A percentile compares a stretch with the other conserved stretches of the same genome.
Conservation (phyloP, 495 filamentous ascomycete genomes). For the Margaritispora aquatica region DNA sequence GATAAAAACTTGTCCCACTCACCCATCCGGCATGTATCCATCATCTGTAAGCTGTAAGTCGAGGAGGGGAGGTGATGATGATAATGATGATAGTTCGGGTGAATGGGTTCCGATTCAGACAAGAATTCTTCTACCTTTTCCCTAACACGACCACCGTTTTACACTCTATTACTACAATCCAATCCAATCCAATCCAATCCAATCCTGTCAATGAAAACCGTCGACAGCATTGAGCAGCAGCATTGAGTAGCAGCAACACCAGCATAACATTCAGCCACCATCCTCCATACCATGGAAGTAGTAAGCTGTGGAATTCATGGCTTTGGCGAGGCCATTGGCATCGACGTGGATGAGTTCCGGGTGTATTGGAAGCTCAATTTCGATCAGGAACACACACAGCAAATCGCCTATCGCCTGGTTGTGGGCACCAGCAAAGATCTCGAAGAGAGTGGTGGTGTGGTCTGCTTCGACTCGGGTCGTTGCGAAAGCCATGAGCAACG, state of each 20-base stretch:
- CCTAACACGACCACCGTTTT: not conserved
- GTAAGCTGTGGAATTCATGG: not conserved
- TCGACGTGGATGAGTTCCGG: not conserved
- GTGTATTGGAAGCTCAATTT: not conserved
- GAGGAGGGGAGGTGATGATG: no score
- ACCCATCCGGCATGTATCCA: no score
- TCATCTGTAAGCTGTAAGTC: no score
- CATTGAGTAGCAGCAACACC: no score
- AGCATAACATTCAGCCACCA: not conserved
- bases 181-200: no score
- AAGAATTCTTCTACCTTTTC: not conserved
- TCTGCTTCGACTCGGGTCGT: not conserved
- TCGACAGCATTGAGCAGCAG: not conserved
- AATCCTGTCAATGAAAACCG: not conserved
- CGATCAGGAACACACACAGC: not conserved
- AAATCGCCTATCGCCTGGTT: not conserved
- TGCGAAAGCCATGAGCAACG: not conserved
- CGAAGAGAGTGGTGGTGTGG: not conserved
- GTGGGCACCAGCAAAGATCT: not conserved
- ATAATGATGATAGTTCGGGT: not conserved
- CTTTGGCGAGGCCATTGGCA: not conserved
- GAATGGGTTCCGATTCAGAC: not conserved
- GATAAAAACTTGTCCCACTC: no score
- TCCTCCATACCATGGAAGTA: not conserved
- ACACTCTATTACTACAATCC: not conserved